A percentile compares a stretch with the other conserved stretches of the same genome.
Evolutionary conservation across 805 yeast species (phyloP).

Genomic region (Suhomyces faveliae): DNA sequence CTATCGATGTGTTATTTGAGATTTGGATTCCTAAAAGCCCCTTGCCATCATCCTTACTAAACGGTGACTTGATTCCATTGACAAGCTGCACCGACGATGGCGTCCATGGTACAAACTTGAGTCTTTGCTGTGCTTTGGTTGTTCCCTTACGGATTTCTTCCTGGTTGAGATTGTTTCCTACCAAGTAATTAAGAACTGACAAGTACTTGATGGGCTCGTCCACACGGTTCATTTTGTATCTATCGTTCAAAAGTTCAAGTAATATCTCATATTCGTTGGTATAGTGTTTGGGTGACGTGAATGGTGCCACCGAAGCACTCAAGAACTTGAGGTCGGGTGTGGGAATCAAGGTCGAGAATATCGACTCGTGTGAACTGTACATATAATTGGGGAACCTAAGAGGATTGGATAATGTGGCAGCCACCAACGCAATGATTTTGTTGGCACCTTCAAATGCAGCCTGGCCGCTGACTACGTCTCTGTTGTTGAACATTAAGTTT

Average conservation of each 20-base stretch:
- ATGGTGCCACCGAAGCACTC: constrained; percentile 41
- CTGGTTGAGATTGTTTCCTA: constrained; percentile 64
- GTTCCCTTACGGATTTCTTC: constrained; percentile 70
- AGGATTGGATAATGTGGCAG: constrained; percentile 83
- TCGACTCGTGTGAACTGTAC: constrained; percentile 80
- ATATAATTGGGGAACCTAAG: constrained; percentile 88
- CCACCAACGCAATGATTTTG: constrained; percentile 78
- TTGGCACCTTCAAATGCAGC: constrained; percentile 79
- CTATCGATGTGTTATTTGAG: constrained; percentile 77
- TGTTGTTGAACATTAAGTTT: constrained; percentile 26
- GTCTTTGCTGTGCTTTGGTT: constrained; percentile 59
- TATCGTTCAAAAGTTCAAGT: constrained; percentile 75
- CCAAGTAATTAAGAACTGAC: constrained; percentile 63
- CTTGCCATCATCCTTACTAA: constrained; percentile 14
- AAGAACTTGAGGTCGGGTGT: constrained; percentile 77
- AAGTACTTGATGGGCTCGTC: constrained; percentile 50
- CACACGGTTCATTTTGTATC: constrained; percentile 65
- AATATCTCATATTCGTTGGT: constrained; percentile 83
- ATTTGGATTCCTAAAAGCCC: constrained; percentile 74
- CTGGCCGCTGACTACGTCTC: constrained; percentile 26
- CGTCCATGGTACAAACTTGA: constrained; percentile 83
- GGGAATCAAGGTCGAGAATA: constrained; percentile 79
- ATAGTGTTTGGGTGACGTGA: constrained; percentile 45
- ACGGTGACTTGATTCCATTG: constrained; percentile 71
- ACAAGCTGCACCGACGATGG: constrained; percentile 78